Evolutionary conservation across 495 filamentous ascomycete genomes (phyloP), one percentile per base, ranked within the genome.

Genomic region (Bacidia gigantensis): DNA sequence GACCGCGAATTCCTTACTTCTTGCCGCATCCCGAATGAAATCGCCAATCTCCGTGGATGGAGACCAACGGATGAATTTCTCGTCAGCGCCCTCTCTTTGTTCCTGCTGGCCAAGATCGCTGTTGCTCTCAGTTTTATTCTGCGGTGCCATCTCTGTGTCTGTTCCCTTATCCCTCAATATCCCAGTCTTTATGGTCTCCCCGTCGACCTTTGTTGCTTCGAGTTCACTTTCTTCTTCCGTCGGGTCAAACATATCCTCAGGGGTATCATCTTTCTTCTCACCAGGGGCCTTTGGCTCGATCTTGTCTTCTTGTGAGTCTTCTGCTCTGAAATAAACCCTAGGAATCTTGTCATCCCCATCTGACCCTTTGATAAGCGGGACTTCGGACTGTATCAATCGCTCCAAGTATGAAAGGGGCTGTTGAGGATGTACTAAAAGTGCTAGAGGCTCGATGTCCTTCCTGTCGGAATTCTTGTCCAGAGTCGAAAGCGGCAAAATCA

Each of bases 401-500:
- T 95, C 88, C 39, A 95, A 80, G 64, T 95, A 93, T 24, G 88
- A 95, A 14, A 97, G 73, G 0, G 90, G 89, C 64, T 97, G 89
- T 58, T 92, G 86, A 0, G 90, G 87, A 64, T 97, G 89, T 3
- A 96, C 73, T 5, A 97, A 78, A 1, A 97, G 78, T 5, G 89
- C 88, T 5, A 96, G 77, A 0, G 89, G 86, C 62, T 92, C 86
- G 25, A 87, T 75, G 42, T 79, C 76, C 67, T 75, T 75, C 23
- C 76, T 68, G 54, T 85, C 62, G 40, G 68, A 68, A 43, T 79
- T 77, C 24, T 76, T 70, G 53, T 82, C 71, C 1, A 64, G 54
- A 1, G 78, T 79, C 3, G 80, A 81, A 10, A 96, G 72, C 0
- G 89, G 89, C 7, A 96, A 72, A 21, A 95, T 82, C 14, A 97